phyloP scores from a whole-genome alignment of 2,329 filamentous ascomycete species.

The Cadophora luteo-olivacea region DNA sequence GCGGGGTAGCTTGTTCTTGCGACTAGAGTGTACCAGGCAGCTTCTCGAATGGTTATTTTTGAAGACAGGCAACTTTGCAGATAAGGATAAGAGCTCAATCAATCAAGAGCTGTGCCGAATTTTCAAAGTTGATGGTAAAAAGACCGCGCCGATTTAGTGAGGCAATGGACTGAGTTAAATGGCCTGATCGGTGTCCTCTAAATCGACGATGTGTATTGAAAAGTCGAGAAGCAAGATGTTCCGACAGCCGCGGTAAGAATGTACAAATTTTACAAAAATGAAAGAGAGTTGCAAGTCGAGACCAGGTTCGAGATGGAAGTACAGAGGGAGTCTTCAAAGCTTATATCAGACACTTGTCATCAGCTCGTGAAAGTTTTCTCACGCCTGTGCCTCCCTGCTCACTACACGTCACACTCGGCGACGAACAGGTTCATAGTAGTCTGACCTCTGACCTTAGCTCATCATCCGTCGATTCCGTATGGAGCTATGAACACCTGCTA shows the following conservation, averaged over 20 bases:
- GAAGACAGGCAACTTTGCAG: not conserved
- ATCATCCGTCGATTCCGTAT: slow-evolving; percentile 12
- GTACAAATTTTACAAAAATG: not conserved
- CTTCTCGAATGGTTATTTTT: not conserved
- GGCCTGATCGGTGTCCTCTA: not conserved
- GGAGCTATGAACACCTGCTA: not conserved
- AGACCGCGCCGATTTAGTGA: not conserved
- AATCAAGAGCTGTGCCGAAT: not conserved
- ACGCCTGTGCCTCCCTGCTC: not conserved
- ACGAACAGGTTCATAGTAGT: not conserved
- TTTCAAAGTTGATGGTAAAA: slow-evolving; percentile 1
- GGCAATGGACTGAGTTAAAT: not conserved
- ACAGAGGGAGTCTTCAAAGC: not conserved
- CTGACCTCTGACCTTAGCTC: slow-evolving; percentile 10
- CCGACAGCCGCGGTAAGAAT: not conserved
- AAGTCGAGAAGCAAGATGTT: not conserved
- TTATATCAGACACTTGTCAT: slow-evolving; percentile 12
- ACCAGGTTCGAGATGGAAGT: not conserved
- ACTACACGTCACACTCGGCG: slow-evolving; percentile 1
- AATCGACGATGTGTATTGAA: not conserved
- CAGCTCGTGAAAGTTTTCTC: not conserved
- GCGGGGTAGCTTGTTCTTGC: not conserved
- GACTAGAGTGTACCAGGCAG: not conserved
- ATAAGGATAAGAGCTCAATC: not conserved
- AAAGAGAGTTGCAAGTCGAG: not conserved